Base-by-base conservation (phyloP, 2,329 filamentous ascomycete species). In the Scedosporium apiospermum region DNA sequence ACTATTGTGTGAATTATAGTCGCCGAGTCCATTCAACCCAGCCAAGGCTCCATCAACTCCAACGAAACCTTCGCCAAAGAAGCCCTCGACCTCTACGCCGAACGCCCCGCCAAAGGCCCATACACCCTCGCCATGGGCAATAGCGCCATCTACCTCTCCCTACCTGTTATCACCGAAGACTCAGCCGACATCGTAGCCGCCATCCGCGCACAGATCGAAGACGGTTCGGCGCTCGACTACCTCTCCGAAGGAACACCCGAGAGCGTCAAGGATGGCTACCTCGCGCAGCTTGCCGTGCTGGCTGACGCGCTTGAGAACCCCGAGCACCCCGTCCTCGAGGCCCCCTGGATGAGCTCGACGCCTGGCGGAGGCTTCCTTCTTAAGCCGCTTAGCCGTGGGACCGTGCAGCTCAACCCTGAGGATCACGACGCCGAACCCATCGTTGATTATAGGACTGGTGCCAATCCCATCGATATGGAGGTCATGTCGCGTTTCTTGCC, bases 381-480 rank as follows among this genome's bases (percentile, higher is more conserved):
- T 53, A 72, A 75, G 64, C 71, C 74, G 3, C 66, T 76, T 23
- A 74, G 71, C 62, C 69, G 75, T 49, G 74, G 74, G 16, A 69
- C 70, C 26, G 70, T 76, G 42, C 62, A 67, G 57, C 60, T 71
- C n/a, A 60, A 69, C 64, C 58, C 68, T 1, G 27, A 62, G 0
- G 58, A 70, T 63, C 64, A 65, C 62, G 66, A 70, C 26, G 68
- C 64, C 51, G 65, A 68, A 3, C 73, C 73, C 1, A 64, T 71
- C 18, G 65, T 77, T 23, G 71, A 76, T 64, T 74, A 72, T 62
- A 68, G 69, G 57, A 72, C 74, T 1, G 68, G 68, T 1, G 69
- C 68, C 10, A 76, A 77, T 62, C 73, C 73, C 1, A 66, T 74
- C 10, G 74, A 77, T 63, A 65, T 75, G 38, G 70, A 73, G 12